phyloP scores from a whole-genome alignment of 1,139 yeast genomes.

The Candida pseudoviswanathii region DNA sequence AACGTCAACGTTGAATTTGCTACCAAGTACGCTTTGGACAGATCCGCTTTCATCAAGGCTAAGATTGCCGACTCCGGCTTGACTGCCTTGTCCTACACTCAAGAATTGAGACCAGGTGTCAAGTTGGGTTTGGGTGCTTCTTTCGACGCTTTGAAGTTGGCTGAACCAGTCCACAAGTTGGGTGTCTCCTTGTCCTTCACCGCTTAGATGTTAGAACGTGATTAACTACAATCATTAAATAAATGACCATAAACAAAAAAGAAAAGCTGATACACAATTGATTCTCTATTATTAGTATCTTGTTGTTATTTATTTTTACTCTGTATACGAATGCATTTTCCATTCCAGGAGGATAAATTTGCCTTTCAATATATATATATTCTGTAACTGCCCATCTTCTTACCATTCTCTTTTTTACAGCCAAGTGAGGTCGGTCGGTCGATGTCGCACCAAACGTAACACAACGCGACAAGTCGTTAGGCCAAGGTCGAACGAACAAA shows the following conservation, averaged over 20 bases:
- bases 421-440: no score
- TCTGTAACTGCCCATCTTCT: neutral
- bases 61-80: slow-evolving; percentile 97
- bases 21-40: slow-evolving; percentile 89
- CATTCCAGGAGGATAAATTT: neutral
- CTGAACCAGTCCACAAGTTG: slow-evolving; percentile 97
- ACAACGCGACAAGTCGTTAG: neutral
- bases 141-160: slow-evolving; percentile 92
- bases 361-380: slow-evolving; percentile 1
- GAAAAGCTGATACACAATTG: slow-evolving; percentile 5
- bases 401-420: no score
- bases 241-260: slow-evolving; percentile 1
- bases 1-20: slow-evolving; percentile 87
- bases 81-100: slow-evolving; percentile 93
- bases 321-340: neutral
- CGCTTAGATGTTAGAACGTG: slow-evolving; percentile 49
- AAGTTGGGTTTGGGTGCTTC: slow-evolving; percentile 97
- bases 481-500: neutral
- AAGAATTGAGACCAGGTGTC: slow-evolving; percentile 95
- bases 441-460: neutral
- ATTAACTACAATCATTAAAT: neutral
- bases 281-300: neutral
- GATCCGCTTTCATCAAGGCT: slow-evolving; percentile 89
- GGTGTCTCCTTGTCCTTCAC: slow-evolving; percentile 93
- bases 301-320: slow-evolving; percentile 2